Evolutionary conservation across 163 green algal species (phyloP).

Genomic region (Coccomyxa subellipsoidea): DNA sequence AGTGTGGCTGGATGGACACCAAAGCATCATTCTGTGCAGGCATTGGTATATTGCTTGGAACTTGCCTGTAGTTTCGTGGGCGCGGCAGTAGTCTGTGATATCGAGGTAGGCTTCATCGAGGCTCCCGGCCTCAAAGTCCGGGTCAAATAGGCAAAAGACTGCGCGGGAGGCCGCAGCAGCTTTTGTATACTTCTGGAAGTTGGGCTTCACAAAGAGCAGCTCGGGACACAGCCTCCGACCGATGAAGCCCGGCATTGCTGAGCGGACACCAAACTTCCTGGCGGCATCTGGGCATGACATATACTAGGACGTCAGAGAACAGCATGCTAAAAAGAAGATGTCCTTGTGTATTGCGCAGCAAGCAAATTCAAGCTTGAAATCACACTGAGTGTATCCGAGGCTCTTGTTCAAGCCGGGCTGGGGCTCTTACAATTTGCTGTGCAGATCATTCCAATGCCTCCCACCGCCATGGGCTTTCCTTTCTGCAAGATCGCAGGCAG

Average conservation of each 20-base stretch:
- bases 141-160: conserved; percentile 72
- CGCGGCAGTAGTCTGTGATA: conserved; percentile 72
- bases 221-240: conserved; percentile 84
- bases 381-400: no score
- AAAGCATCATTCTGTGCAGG: no score
- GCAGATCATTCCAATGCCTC: conserved; percentile 88
- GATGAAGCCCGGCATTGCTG: conserved; percentile 92
- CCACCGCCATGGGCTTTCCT: conserved; percentile 77
- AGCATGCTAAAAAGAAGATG: neutral
- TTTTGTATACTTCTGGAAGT: conserved; percentile 86
- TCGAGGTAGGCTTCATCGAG: conserved; percentile 95
- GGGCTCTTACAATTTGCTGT: conserved; percentile 71
- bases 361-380: no score
- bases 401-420: no score
- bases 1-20: no score
- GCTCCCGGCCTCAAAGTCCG: conserved; percentile 57
- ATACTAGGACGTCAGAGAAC: neutral
- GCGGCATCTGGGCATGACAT: conserved; percentile 48
- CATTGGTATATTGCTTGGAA: no score
- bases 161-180: conserved; percentile 32
- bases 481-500: conserved; percentile 47
- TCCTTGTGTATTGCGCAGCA: no score
- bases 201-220: conserved; percentile 58
- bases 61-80: neutral
- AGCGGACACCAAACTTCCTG: conserved; percentile 89